Base-by-base conservation (phyloP, 257 asterid genomes). In the Eucommia ulmoides region DNA sequence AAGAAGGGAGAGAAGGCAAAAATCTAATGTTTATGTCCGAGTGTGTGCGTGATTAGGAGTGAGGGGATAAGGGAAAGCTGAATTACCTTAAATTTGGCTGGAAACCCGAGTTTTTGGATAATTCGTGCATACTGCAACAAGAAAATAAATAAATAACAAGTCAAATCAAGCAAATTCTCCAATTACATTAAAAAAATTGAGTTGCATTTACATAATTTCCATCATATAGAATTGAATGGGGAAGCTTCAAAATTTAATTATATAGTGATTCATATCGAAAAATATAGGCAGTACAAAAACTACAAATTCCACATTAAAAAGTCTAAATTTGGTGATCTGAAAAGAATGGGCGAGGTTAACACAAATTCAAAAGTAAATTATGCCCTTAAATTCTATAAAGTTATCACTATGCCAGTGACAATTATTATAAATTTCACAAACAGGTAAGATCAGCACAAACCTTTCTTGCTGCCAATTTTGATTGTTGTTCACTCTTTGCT, bases 101-200 rank as follows among this genome's bases (percentile, higher is more conserved):
- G 54, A 41, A 67, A 67, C n/a, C 71, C 71, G 20, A 72, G 78
- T 66, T 72, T 72, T 45, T 72, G 78, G 51, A 72, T 63, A 18
- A 72, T 67, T 15, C 78, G 55, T 3, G 78, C 78, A 49, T 63
- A 67, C 78, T 67, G 71, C 21, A 61, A 55, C 29, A 48, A 18
- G 29, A 22, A 23, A 2, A 10, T 35, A 10, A n/a, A n/a, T n/a
- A n/a, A n/a, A n/a, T n/a, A n/a, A n/a, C 44, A 35, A 18, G 44
- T 35, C 44, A 35, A 2, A 29, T 35, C n/a, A 35, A 35, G 44
- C 14, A 35, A 35, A 35, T 18, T 35, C 44, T 35, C n/a, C 44
- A 9, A 35, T 18, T 35, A 35, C n/a, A 18, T 35, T 35, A 2
- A 18, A 35, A 35, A 35, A 35, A 35, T 35, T 35, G 44, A 11